phyloP scores from a whole-genome alignment of 129 eudicot species.

The Chrysanthemum seticuspe region DNA sequence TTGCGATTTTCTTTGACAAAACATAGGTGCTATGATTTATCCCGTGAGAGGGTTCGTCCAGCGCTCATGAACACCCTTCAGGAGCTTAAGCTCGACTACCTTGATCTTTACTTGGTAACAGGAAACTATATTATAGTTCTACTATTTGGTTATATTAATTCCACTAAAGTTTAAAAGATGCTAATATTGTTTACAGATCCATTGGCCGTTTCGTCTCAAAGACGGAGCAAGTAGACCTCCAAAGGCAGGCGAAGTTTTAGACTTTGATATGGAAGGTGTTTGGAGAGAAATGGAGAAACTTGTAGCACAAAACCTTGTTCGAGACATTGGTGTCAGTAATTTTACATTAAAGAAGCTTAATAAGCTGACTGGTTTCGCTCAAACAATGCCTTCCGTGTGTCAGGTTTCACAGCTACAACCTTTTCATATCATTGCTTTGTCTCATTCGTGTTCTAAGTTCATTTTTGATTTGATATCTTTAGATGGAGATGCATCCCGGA shows the following conservation, averaged over 20 bases:
- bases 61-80: conserved; percentile 56
- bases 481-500: conserved; percentile 91
- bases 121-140: not conserved
- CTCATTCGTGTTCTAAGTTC: not conserved
- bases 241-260: conserved; percentile 49
- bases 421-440: not conserved
- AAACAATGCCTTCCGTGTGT: conserved; percentile 68
- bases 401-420: conserved; percentile 36
- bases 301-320: conserved; percentile 44
- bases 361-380: conserved; percentile 50
- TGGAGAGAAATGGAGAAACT: conserved; percentile 86
- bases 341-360: conserved; percentile 55
- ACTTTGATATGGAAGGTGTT: conserved; percentile 80
- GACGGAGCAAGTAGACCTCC: conserved; percentile 71
- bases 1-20: not conserved
- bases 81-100: conserved; percentile 65
- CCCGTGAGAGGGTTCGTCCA: conserved; percentile 62
- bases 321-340: conserved; percentile 66
- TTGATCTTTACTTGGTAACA: conserved; percentile 68
- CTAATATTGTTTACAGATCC: conserved; percentile 41
- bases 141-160: not conserved
- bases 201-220: conserved; percentile 67
- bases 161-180: not conserved
- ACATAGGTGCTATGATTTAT: conserved; percentile 50
- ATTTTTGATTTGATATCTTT: too few relatives aligned